Evolutionary conservation across 805 yeast species (phyloP).

Genomic region (Yarrowia keelungensis): DNA sequence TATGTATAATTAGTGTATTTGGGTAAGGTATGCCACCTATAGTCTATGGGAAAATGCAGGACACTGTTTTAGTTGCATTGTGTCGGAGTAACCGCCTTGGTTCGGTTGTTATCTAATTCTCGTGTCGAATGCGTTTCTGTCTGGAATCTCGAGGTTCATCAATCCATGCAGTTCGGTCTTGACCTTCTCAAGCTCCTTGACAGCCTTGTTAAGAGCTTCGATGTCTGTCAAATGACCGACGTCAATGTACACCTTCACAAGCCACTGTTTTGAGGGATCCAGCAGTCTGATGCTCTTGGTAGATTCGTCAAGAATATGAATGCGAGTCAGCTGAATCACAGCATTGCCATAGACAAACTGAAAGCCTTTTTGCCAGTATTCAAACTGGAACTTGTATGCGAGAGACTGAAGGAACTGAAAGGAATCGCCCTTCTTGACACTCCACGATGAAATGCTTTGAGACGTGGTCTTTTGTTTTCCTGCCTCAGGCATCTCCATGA

Average conservation of each 20-base stretch:
- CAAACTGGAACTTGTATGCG: slow-evolving; percentile 72
- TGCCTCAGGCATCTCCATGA: slow-evolving; percentile 52
- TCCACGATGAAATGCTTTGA: slow-evolving; percentile 70
- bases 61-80: too few species aligned
- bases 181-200: slow-evolving; percentile 64
- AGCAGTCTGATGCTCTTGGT: slow-evolving; percentile 41
- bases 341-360: slow-evolving; percentile 67
- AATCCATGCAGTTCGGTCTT: slow-evolving; percentile 73
- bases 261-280: slow-evolving; percentile 48
- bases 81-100: too few species aligned
- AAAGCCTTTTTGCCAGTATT: slow-evolving; percentile 66
- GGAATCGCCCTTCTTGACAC: slow-evolving; percentile 50
- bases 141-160: slow-evolving; percentile 74
- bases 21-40: background rate
- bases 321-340: slow-evolving; percentile 61
- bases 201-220: slow-evolving; percentile 70
- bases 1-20: background rate
- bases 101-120: slow-evolving; percentile 54
- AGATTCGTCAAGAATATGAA: slow-evolving; percentile 52
- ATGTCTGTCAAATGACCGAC: slow-evolving; percentile 77
- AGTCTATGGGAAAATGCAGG: background rate
- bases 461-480: slow-evolving; percentile 59
- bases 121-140: slow-evolving; percentile 81
- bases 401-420: slow-evolving; percentile 60
- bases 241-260: slow-evolving; percentile 69